These are phyloP conservation scores for Sporisorium exsertum DNA, from an alignment of 1,284 basidiomycete genomes.

Conservation along the genomic window DNA sequence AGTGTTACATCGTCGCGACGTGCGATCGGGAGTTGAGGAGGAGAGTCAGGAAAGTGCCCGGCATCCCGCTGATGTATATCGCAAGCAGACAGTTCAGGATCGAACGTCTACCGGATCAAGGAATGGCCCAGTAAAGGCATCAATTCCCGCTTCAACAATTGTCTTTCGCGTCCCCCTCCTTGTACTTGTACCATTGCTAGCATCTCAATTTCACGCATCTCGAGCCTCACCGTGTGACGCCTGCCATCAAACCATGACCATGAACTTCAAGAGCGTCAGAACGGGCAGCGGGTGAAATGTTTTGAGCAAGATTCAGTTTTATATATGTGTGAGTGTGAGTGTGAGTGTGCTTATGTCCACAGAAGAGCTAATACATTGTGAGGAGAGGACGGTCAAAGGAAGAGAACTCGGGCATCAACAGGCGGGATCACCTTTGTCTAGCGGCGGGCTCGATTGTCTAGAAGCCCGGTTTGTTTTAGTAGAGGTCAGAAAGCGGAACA, in stretches of 20 bases:
- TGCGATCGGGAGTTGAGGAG: conserved; percentile 95
- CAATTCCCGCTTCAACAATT: too few relatives aligned
- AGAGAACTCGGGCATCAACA: background rate
- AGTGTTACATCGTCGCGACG: conserved; percentile 97
- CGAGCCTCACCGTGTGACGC: background rate
- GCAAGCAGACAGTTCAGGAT: conserved; percentile 63
- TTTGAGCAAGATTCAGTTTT: background rate
- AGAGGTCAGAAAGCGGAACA: background rate
- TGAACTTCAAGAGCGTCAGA: background rate
- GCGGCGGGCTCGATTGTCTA: background rate
- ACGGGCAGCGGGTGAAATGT: background rate
- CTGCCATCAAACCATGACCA: too few relatives aligned
- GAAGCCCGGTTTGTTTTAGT: background rate
- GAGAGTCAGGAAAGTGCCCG: conserved; percentile 81
- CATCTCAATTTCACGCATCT: background rate
- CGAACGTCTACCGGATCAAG: conserved; percentile 67
- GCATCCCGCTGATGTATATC: conserved; percentile 69
- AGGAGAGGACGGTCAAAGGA: background rate
- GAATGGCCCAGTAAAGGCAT: conserved; percentile 51
- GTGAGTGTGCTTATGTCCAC: background rate
- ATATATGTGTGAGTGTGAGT: background rate
- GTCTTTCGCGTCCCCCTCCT: background rate
- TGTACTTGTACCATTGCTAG: background rate
- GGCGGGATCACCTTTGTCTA: background rate
- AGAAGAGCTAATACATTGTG: background rate